Percentiles rank a stretch among this genome's conserved stretches.
Conservation (phyloP, 2,329 filamentous ascomycete species). For the Aspergillus neoniger region DNA sequence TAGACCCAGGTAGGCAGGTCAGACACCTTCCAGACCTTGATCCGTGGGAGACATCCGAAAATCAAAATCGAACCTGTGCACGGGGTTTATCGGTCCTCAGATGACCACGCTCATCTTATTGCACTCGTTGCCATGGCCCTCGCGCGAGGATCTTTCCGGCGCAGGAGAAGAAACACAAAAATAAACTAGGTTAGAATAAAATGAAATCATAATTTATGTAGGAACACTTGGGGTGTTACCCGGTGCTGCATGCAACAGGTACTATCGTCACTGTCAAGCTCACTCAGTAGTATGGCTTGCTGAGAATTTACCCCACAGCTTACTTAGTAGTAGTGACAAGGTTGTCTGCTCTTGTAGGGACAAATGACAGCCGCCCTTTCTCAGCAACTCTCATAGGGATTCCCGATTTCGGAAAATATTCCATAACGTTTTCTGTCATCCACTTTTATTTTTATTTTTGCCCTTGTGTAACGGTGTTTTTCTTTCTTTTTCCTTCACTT, state of each 20-base stretch:
- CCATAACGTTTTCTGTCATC: background rate
- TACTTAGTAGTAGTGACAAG: background rate
- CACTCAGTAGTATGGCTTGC: background rate
- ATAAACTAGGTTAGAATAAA: too few species aligned
- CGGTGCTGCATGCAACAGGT: background rate
- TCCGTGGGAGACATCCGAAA: background rate
- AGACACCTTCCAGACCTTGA: background rate
- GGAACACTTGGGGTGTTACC: background rate
- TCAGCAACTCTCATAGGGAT: background rate
- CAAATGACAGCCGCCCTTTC: background rate
- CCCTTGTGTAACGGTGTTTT: too few species aligned
- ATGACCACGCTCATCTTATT: background rate
- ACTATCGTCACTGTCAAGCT: background rate
- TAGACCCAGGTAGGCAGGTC: slow-evolving; percentile 1
- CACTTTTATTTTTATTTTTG: background rate
- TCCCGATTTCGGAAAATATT: background rate
- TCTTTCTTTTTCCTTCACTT: background rate
- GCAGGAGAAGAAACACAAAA: background rate
- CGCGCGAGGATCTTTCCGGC: background rate
- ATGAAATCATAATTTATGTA: too few species aligned
- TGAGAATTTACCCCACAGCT: background rate
- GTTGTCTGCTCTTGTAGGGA: background rate
- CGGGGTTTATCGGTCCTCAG: background rate
- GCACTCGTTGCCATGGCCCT: background rate
- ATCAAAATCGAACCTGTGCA: background rate